Evolutionary conservation across 306 rosid genomes (phyloP).

Genomic region (Hylodesmum podocarpum): DNA sequence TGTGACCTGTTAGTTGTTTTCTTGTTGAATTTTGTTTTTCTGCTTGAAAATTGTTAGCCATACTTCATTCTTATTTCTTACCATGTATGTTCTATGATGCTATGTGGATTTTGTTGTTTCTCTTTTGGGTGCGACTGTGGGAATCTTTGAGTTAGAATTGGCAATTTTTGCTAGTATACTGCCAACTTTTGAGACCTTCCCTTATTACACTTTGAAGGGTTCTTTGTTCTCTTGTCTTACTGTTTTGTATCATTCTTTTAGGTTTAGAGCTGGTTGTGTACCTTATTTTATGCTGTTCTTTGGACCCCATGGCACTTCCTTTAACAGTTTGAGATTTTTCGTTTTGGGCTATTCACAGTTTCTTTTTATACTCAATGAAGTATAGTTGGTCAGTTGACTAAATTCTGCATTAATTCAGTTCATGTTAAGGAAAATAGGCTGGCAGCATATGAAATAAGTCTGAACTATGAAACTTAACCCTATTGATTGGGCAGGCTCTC

Average conservation of each 20-base stretch:
- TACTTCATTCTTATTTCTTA: not conserved
- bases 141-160: not conserved
- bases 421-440: not conserved
- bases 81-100: slow-evolving; percentile 4
- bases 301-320: not conserved
- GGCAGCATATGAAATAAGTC: slow-evolving; percentile 9
- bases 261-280: not conserved
- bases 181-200: slow-evolving; percentile 8
- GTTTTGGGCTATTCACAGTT: not conserved
- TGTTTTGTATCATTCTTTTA: slow-evolving; percentile 8
- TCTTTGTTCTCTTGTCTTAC: not conserved
- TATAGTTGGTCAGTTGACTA: not conserved
- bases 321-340: not conserved
- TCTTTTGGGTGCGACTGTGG: not conserved
- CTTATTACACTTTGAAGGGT: not conserved
- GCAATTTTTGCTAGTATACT: not conserved
- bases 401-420: not conserved
- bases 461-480: slow-evolving; percentile 24
- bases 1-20: no score
- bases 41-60: not conserved
- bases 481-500: slow-evolving; percentile 67
- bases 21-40: not conserved
- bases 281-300: not conserved
- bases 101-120: slow-evolving; percentile 8
- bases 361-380: slow-evolving; percentile 3